A percentile compares a stretch with the other conserved stretches of the same genome.
Evolutionary conservation across 257 asterid genomes (phyloP).

Genomic region (Lantana camara): DNA sequence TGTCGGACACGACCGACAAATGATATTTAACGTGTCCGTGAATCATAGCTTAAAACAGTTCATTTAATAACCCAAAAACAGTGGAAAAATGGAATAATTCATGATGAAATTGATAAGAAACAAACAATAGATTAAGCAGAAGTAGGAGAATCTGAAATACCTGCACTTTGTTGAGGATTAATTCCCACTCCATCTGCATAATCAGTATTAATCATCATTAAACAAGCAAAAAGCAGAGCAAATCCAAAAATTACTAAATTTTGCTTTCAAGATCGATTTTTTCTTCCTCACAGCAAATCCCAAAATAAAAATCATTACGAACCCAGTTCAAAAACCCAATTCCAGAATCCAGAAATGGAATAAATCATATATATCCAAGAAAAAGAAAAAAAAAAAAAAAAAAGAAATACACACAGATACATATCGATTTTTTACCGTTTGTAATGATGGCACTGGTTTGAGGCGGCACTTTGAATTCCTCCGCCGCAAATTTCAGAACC

Average conservation of each 20-base stretch:
- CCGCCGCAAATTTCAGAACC: slow-evolving; percentile 89
- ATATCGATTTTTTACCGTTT: too few relatives aligned
- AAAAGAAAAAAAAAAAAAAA: neutral
- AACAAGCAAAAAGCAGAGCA: neutral
- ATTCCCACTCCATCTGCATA: slow-evolving; percentile 97
- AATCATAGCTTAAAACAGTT: too few relatives aligned
- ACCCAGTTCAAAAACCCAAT: neutral
- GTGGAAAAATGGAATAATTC: neutral
- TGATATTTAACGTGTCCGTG: too few relatives aligned
- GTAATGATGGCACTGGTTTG: slow-evolving; percentile 97
- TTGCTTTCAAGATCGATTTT: neutral
- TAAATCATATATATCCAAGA: neutral
- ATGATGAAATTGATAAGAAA: neutral
- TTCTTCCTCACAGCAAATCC: neutral
- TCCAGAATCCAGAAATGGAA: slow-evolving; percentile 1
- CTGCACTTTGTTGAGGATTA: slow-evolving; percentile 98
- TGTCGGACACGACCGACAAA: too few relatives aligned
- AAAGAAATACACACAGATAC: too few relatives aligned
- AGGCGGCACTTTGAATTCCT: slow-evolving; percentile 97
- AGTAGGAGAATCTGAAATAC: slow-evolving; percentile 36
- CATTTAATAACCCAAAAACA: neutral
- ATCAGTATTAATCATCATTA: slow-evolving; percentile 10
- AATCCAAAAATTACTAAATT: slow-evolving; percentile 13
- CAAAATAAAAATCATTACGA: neutral
- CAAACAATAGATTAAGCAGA: neutral